These are phyloP conservation scores for Diaporthe citri DNA, from an alignment of 2,329 filamentous ascomycete genomes.

Conservation along the genomic window DNA sequence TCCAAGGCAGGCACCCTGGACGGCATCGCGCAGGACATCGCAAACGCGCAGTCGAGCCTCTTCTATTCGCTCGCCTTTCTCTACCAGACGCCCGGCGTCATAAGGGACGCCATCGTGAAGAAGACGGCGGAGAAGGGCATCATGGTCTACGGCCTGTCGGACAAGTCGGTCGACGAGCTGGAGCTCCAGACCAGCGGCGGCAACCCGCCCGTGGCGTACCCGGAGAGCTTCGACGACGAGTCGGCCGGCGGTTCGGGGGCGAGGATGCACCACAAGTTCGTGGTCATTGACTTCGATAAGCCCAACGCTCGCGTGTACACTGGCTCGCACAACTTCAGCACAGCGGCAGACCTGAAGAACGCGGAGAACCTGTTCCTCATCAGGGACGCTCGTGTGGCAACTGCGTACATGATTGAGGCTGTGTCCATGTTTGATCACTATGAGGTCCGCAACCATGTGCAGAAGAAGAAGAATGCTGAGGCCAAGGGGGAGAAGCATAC, in stretches of 20 bases:
- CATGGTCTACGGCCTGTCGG: constrained; percentile 44
- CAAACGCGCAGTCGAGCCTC: constrained; percentile 47
- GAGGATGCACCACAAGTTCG: constrained; percentile 44
- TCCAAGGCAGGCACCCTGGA: constrained; percentile 41
- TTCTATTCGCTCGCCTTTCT: constrained; percentile 45
- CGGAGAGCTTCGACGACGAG: constrained; percentile 40
- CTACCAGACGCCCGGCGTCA: constrained; percentile 48
- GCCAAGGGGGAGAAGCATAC: constrained; percentile 38
- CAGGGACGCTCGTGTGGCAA: constrained; percentile 42
- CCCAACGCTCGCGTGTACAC: constrained; percentile 44
- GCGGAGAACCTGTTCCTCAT: constrained; percentile 43
- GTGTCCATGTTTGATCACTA: constrained; percentile 45
- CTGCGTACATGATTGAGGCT: constrained; percentile 44
- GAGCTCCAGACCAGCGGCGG: constrained; percentile 40
- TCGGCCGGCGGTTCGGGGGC: constrained; percentile 42
- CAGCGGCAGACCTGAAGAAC: constrained; percentile 42
- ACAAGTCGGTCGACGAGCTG: constrained; percentile 42
- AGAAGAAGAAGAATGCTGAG: constrained; percentile 39
- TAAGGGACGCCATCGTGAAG: constrained; percentile 42
- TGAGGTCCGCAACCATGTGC: constrained; percentile 41
- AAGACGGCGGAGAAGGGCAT: constrained; percentile 41
- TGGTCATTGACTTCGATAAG: constrained; percentile 44
- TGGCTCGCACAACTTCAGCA: constrained; percentile 44
- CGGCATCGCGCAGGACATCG: constrained; percentile 49
- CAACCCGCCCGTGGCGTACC: constrained; percentile 44